Base-by-base conservation (phyloP, 345 rosid genomes). In the Melaleuca quinquenervia region DNA sequence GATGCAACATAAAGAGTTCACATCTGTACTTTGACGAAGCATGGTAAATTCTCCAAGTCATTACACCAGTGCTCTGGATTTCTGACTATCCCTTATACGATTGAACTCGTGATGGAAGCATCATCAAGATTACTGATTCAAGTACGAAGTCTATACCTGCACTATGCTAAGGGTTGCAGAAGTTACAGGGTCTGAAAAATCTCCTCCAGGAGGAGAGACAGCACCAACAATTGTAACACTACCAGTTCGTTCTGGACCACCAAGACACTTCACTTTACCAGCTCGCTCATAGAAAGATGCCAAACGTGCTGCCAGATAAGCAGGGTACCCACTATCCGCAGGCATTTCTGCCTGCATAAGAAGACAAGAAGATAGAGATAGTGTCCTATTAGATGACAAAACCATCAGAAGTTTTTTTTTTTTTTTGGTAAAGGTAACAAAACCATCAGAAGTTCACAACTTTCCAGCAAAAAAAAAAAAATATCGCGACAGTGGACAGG, bases 141-240 rank as follows among this genome's bases (percentile, higher is more conserved):
- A 52, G 18, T n/a, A n/a, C 36, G 32, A 16, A 53, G 8, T 20
- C 56, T 80, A 86, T 91, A 98, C 99, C 99, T 98, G 99, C 83
- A 98, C 99, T 87, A 98, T 98, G 89, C 99, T 94, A 88, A 98
- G 99, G 64, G 99, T 98, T 80, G 99, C 99, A 90, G 99, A 95
- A 52, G 99, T 98, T 83, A 98, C 99, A 85, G 99, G 99, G 88
- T 98, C 99, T 12, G 99, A 98, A 90, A 98, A 98, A 91, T 98
- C 99, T 91, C 99, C 99, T 88, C 99, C 99, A 85, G 99, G 99
- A 89, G 99, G 99, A 85, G 99, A 98, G 86, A 96, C 99, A 51
- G 99, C 99, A 90, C 99, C 99, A 87, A 98, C 99, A 91, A 98
- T 96, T 85, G 99, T 98, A 86, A 98, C 99, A 93, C 99, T 98